Conservation (phyloP, 495 filamentous ascomycete species). For the Corynascus novoguineensis region DNA sequence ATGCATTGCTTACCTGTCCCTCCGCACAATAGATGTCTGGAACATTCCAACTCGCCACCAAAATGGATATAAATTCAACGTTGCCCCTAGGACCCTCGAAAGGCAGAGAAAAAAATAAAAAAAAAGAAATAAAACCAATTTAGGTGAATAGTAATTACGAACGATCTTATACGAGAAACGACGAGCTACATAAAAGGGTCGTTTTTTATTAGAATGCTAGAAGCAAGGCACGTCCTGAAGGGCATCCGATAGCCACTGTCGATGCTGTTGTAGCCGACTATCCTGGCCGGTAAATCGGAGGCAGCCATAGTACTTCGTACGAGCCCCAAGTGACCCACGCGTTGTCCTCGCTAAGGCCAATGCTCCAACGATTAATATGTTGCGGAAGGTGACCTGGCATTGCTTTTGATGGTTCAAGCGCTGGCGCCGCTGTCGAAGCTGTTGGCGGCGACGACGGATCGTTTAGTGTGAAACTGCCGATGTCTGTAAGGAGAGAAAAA, state of each 20-base stretch:
- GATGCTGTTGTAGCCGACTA: neutral
- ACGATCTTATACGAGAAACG: neutral
- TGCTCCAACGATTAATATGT: neutral
- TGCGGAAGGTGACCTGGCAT: neutral
- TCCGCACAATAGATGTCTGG: no score
- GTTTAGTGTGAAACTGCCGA: slow-evolving; percentile 5
- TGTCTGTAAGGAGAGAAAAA: neutral
- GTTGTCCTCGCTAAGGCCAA: slow-evolving; percentile 3
- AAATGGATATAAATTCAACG: neutral
- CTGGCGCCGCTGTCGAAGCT: neutral
- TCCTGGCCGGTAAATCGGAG: slow-evolving; percentile 2
- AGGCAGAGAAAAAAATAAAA: neutral
- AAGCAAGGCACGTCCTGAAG: neutral
- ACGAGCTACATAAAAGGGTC: neutral
- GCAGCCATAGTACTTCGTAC: slow-evolving; percentile 2
- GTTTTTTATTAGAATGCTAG: neutral
- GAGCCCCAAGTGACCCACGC: neutral
- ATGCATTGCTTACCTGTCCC: no score
- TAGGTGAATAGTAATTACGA: neutral
- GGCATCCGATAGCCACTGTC: neutral
- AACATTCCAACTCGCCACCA: neutral
- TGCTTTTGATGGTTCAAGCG: neutral
- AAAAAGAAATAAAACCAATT: neutral
- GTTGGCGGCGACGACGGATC: neutral
- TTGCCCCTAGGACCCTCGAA: slow-evolving; percentile 1